Conservation (phyloP, 352 stramenopile genomes). For the Globisporangium acanthophoron region DNA sequence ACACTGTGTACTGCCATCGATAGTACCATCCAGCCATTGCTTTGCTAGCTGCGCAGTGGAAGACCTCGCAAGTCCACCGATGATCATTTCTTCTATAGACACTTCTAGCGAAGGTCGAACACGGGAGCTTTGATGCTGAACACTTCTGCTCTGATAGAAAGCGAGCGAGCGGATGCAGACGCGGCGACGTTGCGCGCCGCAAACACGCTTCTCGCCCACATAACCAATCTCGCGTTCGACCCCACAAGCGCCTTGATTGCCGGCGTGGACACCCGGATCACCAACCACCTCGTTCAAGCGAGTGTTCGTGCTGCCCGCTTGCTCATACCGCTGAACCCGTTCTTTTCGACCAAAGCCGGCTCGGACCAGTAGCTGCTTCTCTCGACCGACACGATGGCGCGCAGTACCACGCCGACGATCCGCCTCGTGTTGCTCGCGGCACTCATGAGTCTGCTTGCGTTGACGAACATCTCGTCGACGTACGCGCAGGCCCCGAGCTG, state of each 20-base stretch:
- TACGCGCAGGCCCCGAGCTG: constrained; percentile 15
- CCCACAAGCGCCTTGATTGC: neutral
- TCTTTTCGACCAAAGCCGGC: no score
- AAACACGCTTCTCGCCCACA: neutral
- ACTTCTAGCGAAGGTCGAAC: neutral
- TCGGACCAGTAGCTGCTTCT: neutral
- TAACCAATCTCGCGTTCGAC: neutral
- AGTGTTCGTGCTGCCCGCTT: no score
- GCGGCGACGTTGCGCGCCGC: neutral
- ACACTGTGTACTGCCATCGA: no score
- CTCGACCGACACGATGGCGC: neutral
- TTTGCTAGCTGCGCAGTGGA: no score
- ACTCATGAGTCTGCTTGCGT: neutral
- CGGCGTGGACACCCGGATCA: no score
- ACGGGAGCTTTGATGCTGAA: neutral
- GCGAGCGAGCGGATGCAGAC: neutral
- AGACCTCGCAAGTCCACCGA: neutral
- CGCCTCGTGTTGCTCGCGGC: neutral
- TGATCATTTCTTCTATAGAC: neutral
- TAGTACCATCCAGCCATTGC: no score
- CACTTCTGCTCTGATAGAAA: neutral
- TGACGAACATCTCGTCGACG: constrained; percentile 5
- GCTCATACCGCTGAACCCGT: no score
- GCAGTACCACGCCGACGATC: neutral
- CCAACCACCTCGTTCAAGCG: no score